Evolutionary conservation across 768 basidiomycete species (phyloP).

Genomic region (Agaricus blazei): DNA sequence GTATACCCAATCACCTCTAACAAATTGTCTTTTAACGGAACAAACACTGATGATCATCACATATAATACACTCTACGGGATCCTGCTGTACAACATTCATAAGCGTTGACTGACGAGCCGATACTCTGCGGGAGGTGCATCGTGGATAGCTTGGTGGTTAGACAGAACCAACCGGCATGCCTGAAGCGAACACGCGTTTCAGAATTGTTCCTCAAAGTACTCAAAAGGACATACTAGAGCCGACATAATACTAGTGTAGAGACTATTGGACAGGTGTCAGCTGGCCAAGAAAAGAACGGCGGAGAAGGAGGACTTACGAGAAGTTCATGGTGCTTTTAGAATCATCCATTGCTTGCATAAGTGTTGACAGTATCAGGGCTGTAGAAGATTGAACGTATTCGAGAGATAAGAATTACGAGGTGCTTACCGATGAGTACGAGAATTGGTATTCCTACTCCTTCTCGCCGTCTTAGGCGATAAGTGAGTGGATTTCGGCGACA

Average conservation of each 20-base stretch:
- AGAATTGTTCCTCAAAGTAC: neutral
- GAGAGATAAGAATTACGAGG: too few species aligned
- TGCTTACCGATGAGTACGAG: neutral
- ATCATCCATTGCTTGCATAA: neutral
- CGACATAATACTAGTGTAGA: neutral
- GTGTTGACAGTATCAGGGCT: too few species aligned
- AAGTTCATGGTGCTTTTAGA: neutral
- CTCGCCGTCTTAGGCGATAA: constrained; percentile 1
- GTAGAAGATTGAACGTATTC: too few species aligned
- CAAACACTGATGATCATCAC: neutral
- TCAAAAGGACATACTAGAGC: neutral
- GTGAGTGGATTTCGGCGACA: neutral
- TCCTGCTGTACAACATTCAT: neutral
- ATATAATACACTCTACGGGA: neutral
- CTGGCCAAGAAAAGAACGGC: too few species aligned
- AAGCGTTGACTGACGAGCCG: neutral
- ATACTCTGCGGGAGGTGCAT: neutral
- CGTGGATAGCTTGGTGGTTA: neutral
- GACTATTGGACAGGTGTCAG: neutral
- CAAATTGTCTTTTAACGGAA: neutral
- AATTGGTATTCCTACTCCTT: neutral
- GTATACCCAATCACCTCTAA: constrained; percentile 2
- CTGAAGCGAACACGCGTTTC: neutral
- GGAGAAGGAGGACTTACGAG: neutral
- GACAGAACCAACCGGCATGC: neutral